Percentiles rank a stretch among this genome's conserved stretches.
Evolutionary conservation across 2,329 filamentous ascomycete genomes (phyloP).

Genomic region (Ophiostoma ips): DNA sequence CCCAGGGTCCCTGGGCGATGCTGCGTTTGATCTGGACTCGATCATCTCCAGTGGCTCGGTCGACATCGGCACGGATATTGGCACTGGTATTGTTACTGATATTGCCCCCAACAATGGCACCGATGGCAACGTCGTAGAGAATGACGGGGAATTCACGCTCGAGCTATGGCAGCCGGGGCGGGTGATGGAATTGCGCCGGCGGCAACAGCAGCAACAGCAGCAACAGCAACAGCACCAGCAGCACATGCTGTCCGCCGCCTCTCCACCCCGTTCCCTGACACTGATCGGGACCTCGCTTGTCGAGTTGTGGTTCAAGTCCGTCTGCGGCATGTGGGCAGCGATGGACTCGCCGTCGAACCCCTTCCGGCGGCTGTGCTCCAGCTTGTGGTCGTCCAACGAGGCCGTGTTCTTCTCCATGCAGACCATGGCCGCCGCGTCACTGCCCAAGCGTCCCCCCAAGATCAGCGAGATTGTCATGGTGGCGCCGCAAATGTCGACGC

Average conservation of each 20-base stretch:
- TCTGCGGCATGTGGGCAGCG: constrained; percentile 27
- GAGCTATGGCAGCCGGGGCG: constrained; percentile 8
- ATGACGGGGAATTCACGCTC: not conserved
- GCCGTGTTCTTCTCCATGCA: constrained; percentile 26
- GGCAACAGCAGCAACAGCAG: not conserved
- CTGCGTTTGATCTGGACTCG: not conserved
- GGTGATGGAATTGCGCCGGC: not conserved
- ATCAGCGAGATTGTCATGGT: constrained; percentile 22
- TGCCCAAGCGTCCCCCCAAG: constrained; percentile 22
- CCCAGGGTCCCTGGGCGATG: not conserved
- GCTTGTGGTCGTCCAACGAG: constrained; percentile 24
- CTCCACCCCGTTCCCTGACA: not conserved
- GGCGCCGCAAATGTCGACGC: constrained; percentile 22
- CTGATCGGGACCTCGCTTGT: constrained; percentile 19
- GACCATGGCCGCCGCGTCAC: constrained; percentile 27
- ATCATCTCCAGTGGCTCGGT: not conserved
- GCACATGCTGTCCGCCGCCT: not conserved
- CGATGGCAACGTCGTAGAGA: not conserved
- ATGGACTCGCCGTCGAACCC: constrained; percentile 26
- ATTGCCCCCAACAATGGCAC: not conserved
- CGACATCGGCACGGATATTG: not conserved
- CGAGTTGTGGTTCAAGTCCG: constrained; percentile 26
- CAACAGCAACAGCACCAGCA: not conserved
- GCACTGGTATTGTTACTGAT: not conserved
- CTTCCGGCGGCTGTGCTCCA: constrained; percentile 25